A percentile compares a stretch with the other conserved stretches of the same genome.
Evolutionary conservation across 129 eudicot genomes (phyloP).

Genomic region (Lactuca saligna): DNA sequence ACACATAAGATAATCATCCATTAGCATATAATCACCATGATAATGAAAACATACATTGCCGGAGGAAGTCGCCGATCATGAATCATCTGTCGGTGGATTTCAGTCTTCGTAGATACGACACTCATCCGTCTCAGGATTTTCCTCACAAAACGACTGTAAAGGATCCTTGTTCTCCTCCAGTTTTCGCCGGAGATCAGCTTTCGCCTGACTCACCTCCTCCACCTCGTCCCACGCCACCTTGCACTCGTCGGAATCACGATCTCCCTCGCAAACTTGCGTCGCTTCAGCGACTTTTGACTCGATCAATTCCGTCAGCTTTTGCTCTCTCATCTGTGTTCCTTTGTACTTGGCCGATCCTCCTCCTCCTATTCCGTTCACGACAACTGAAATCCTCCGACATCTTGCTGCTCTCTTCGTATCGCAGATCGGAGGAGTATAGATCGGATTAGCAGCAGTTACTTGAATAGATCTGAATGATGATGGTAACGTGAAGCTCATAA

Average conservation of each 20-base stretch:
- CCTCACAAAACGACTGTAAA: constrained; percentile 42
- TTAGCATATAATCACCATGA: constrained; percentile 17
- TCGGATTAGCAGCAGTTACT: background rate
- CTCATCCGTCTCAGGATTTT: constrained; percentile 48
- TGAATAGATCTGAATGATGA: constrained; percentile 17
- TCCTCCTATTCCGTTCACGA: constrained; percentile 11
- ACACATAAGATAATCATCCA: constrained; percentile 5
- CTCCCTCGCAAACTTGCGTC: constrained; percentile 39
- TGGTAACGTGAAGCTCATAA: constrained; percentile 9
- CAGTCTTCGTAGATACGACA: constrained; percentile 43
- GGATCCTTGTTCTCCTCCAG: constrained; percentile 40
- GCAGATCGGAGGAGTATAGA: constrained; percentile 30
- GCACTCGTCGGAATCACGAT: constrained; percentile 43
- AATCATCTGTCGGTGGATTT: constrained; percentile 15
- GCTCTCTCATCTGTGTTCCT: constrained; percentile 53
- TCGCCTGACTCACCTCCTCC: constrained; percentile 50
- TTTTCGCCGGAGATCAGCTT: constrained; percentile 46
- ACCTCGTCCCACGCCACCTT: constrained; percentile 63
- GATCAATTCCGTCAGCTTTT: constrained; percentile 49
- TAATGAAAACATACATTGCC: constrained; percentile 15
- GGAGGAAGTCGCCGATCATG: constrained; percentile 3
- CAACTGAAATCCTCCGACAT: background rate
- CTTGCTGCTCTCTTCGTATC: constrained; percentile 12
- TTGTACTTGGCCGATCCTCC: constrained; percentile 41
- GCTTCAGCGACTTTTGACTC: constrained; percentile 47